Evolutionary conservation across 139 green algal species (phyloP), one percentile per base, ranked within the genome.

Genomic region (Volvox africanus): DNA sequence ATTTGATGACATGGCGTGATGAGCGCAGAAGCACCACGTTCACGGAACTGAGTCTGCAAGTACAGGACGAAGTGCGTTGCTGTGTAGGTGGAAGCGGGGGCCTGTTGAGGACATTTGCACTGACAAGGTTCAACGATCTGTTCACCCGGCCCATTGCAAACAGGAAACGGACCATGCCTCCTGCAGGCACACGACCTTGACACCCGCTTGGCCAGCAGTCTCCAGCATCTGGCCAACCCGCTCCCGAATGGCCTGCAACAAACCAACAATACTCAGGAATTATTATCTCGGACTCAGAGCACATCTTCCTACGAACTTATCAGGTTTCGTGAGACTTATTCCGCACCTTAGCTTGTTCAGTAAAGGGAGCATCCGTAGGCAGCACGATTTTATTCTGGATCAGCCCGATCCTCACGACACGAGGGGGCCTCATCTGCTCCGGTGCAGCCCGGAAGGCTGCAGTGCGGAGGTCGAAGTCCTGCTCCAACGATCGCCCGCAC

Each of bases 181-280:
- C 90, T 99, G 98, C 76, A 99, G 86, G 89, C 98, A 99, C 5
- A 99, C 82, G 1, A 99, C 89, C 32, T 99, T 96, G n/a, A 98
- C 98, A 0, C 97, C 96, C 11, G 93, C 92, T 50, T 94, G 87
- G 16, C 95, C 98, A 17, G 98, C 98, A 2, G 93, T 89, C 24
- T 98, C 93, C 0, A 99, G 91, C 1, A 99, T 91, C 32, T 96
- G 65, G 0, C 69, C 68, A 16, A 99, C 92, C 1, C 94, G 94
- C 6, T 93, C 89, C 0, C 95, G 93, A 18, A 99, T 97, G 6
- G 94, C 97, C 91, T 97, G 93, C 61, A 30, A 17, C 28, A 11
- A 24, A 6, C 1, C 26, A 73, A 11, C 5, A 28, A 3, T 16
- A 28, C 16, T 6, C 24, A 73, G 65, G 11, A 9, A 12, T 73